Base-by-base conservation (phyloP, 1,284 basidiomycete genomes). In the Xanthoconium separans region DNA sequence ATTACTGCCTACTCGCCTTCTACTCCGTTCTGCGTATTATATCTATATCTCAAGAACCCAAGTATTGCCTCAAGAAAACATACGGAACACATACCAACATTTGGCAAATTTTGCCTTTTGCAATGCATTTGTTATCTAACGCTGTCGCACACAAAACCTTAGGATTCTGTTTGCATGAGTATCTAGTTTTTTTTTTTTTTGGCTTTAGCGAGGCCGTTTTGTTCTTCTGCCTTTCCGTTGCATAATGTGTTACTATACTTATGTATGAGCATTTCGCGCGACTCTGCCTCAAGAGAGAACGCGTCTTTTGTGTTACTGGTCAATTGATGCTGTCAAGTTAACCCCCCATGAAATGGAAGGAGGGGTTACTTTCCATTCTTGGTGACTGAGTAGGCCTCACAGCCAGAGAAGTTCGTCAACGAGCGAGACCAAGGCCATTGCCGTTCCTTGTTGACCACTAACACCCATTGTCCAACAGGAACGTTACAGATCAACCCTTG, bases 1-100 rank as follows among this genome's bases (percentile, higher is more conserved):
- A 69, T 62, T 47, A 57, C 34, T 57, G 50, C 49, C 57, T 56
- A 66, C 50, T 68, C 58, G 51, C 54, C 56, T 64, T 67, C 56
- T 71, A 64, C 61, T 66, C 60, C 56, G 58, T 69, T 64, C 58
- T 60, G 44, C 65, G 69, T 71, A 70, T 57, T 64, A 71, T 69
- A 71, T 71, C 70, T 72, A 71, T 68, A 65, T 67, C 66, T 71
- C 67, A 69, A 70, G 57, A 71, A 68, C 52, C 58, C 59, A 55
- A 27, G 57, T 59, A 63, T 68, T 58, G 56, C 58, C 61, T 57
- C 56, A 52, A 63, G 58, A 69, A 71, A 71, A 64, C 54, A 63
- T 65, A 58, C 56, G 69, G 70, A 69, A 69, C 62, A 34, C 68
- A 69, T 69, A 72, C 63, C 68, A 70, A 59, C 61, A 69, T 46